Evolutionary conservation across 2,329 filamentous ascomycete species (phyloP).

Genomic region (Monosporascus sp.): DNA sequence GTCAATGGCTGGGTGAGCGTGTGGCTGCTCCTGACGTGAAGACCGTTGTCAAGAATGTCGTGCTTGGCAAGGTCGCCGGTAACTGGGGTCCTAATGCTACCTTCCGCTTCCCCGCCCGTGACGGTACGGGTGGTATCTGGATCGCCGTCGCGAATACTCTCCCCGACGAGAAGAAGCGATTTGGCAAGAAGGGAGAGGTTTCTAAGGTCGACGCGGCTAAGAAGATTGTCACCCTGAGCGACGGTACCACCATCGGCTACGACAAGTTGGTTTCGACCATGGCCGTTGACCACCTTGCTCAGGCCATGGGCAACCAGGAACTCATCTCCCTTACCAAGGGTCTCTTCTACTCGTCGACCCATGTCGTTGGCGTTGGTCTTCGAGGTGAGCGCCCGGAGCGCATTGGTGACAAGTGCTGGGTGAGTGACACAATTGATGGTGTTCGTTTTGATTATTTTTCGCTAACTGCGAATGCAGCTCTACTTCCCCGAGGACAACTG

Average conservation of each 20-base stretch:
- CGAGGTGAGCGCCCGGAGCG: constrained; percentile 87
- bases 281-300: constrained; percentile 83
- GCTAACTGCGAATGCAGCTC: constrained; percentile 43
- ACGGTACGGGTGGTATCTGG: constrained; percentile 98
- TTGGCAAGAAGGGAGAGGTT: constrained; percentile 79
- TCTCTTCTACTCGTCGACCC: constrained; percentile 93
- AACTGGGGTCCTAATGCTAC: constrained; percentile 98
- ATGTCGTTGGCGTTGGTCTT: constrained; percentile 94
- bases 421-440: constrained; percentile 33
- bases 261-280: constrained; percentile 93
- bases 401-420: constrained; percentile 99
- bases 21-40: constrained; percentile 96
- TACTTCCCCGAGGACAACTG: constrained; percentile 99
- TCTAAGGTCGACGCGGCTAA: constrained; percentile 79
- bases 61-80: constrained; percentile 91
- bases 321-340: constrained; percentile 78
- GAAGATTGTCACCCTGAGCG: constrained; percentile 75
- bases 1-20: constrained; percentile 95
- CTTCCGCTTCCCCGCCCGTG: constrained; percentile 94
- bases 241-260: constrained; percentile 87
- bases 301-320: constrained; percentile 83
- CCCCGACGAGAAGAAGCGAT: constrained; percentile 84
- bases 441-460: background rate
- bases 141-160: constrained; percentile 92
- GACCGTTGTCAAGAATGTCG: constrained; percentile 86